Conservation (phyloP, 2,329 filamentous ascomycete species). For the Colletotrichum sp. region DNA sequence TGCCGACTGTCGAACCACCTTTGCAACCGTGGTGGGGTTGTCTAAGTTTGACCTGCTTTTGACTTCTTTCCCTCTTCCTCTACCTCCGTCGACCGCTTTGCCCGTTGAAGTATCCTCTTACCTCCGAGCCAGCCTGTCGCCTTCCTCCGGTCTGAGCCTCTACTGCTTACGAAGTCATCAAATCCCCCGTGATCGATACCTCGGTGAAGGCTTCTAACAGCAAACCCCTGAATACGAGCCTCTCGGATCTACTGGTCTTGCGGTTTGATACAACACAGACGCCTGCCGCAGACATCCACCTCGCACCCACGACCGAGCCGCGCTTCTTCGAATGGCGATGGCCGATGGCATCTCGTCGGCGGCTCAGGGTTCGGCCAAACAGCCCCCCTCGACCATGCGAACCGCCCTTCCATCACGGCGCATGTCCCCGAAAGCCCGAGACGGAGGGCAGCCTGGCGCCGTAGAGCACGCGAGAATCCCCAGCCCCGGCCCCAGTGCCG, state of each 20-base stretch:
- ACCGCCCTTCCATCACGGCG: constrained; percentile 23
- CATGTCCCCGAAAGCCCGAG: constrained; percentile 18
- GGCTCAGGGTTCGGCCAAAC: constrained; percentile 14
- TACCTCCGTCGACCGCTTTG: background rate
- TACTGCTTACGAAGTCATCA: background rate
- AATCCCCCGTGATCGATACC: background rate
- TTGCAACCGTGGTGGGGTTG: constrained; percentile 17
- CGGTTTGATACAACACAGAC: background rate
- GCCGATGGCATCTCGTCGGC: constrained; percentile 19
- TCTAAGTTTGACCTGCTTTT: constrained; percentile 6
- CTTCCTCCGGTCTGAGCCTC: background rate
- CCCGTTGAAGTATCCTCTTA: background rate
- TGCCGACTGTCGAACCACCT: constrained; percentile 20
- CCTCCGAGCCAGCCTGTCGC: background rate
- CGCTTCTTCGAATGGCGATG: constrained; percentile 22
- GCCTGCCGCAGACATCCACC: background rate
- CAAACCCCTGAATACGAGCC: background rate
- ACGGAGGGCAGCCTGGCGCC: background rate
- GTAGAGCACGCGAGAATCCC: constrained; percentile 8
- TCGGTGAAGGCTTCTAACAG: background rate
- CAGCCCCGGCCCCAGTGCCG: background rate
- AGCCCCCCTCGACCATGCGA: constrained; percentile 14
- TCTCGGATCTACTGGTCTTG: background rate
- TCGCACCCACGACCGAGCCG: background rate
- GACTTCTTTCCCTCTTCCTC: background rate